phyloP scores from a whole-genome alignment of 768 basidiomycete genomes.

The Guyanaporus albipodus region DNA sequence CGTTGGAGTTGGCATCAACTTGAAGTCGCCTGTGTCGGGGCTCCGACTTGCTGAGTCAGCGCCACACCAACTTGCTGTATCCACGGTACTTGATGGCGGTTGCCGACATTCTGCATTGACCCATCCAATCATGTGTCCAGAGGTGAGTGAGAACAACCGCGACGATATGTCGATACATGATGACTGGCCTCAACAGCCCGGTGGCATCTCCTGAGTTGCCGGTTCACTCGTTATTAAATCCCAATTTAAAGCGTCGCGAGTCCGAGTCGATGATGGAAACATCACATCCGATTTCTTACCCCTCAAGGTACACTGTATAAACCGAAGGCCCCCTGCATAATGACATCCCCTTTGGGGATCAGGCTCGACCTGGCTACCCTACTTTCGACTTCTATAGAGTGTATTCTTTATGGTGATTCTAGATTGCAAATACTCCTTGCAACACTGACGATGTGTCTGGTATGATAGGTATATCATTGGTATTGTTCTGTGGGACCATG shows the following conservation, averaged over 20 bases:
- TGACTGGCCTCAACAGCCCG: no score
- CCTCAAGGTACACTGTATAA: background rate
- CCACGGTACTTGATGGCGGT: no score
- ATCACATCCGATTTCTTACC: background rate
- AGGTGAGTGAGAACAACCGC: background rate
- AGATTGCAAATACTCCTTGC: background rate
- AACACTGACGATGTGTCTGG: slow-evolving; percentile 1
- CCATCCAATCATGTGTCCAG: background rate
- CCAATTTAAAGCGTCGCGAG: background rate
- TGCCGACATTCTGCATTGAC: no score
- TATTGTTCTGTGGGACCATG: slow-evolving; percentile 23
- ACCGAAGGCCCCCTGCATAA: background rate
- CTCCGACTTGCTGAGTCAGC: no score
- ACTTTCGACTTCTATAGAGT: slow-evolving; percentile 17
- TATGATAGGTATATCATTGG: slow-evolving; percentile 16
- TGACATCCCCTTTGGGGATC: slow-evolving; percentile 2
- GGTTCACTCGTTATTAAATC: background rate
- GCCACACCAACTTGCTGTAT: no score
- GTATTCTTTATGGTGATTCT: slow-evolving; percentile 21
- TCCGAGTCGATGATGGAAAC: background rate
- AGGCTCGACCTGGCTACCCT: slow-evolving; percentile 12
- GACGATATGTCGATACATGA: no score
- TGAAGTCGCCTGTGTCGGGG: slow-evolving; percentile 4
- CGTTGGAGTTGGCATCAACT: background rate
- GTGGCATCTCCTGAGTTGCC: background rate